Percentiles rank a stretch among this genome's conserved stretches.
phyloP scores from a whole-genome alignment of 305 asterid species.

The Petunia hybrid region DNA sequence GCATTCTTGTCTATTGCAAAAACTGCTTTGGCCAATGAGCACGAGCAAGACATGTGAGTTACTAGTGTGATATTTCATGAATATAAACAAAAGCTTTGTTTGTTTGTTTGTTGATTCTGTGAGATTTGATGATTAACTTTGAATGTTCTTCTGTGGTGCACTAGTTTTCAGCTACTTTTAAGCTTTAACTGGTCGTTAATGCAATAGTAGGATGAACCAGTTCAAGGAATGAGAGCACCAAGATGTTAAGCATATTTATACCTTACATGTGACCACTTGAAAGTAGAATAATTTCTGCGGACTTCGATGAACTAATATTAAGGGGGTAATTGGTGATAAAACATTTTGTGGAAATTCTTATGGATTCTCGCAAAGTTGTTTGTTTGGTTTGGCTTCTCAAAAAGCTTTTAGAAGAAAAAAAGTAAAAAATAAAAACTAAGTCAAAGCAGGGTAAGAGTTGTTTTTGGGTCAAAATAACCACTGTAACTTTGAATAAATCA shows the following conservation, averaged over 20 bases:
- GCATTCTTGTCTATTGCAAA: constrained; percentile 88
- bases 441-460: neutral
- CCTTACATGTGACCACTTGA: neutral
- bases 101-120: constrained; percentile 15
- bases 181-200: too few relatives aligned
- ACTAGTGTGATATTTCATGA: constrained; percentile 25
- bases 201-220: neutral
- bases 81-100: constrained; percentile 7
- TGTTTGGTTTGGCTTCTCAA: constrained; percentile 13
- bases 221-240: neutral
- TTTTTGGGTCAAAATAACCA: neutral
- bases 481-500: neutral
- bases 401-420: neutral
- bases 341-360: neutral
- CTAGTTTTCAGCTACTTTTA: neutral
- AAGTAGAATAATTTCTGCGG: constrained; percentile 18
- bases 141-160: neutral
- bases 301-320: neutral
- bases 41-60: constrained; percentile 88
- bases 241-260: constrained; percentile 9
- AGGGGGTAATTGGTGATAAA: neutral
- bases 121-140: constrained; percentile 14
- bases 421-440: neutral
- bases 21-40: constrained; percentile 88
- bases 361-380: neutral